Conservation (phyloP, 306 rosid genomes). For the Carpinus fangiana region DNA sequence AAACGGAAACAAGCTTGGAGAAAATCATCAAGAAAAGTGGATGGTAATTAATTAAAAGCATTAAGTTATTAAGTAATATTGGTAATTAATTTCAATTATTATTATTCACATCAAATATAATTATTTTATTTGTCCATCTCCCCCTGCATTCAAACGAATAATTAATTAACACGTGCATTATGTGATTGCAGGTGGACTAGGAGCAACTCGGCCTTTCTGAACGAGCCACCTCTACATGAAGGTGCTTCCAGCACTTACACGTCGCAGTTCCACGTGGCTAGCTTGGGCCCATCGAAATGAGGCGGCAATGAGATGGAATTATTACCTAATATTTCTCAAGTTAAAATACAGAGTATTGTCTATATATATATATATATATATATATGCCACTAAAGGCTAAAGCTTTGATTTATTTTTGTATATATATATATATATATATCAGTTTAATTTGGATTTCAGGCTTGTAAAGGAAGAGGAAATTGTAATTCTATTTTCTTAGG, state of each 20-base stretch:
- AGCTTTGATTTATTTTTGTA: background rate
- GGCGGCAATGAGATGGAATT: conserved; percentile 30
- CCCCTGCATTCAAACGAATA: too few relatives aligned
- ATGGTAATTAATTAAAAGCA: conserved; percentile 42
- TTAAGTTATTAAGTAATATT: background rate
- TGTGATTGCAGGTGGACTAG: conserved; percentile 70
- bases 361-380: too few relatives aligned
- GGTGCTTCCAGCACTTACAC: conserved; percentile 46
- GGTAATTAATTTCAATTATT: too few relatives aligned
- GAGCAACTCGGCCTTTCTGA: conserved; percentile 90
- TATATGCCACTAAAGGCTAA: too few relatives aligned
- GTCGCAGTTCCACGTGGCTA: conserved; percentile 62
- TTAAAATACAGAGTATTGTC: background rate
- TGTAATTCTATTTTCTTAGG: too few relatives aligned
- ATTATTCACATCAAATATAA: too few relatives aligned
- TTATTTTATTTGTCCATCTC: too few relatives aligned
- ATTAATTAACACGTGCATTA: too few relatives aligned
- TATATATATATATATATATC: background rate
- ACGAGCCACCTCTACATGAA: conserved; percentile 67
- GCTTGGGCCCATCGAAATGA: conserved; percentile 30
- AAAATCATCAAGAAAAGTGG: conserved; percentile 45
- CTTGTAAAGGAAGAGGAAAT: too few relatives aligned
- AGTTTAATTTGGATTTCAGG: too few relatives aligned
- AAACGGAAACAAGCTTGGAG: conserved; percentile 39
- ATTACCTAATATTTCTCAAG: conserved; percentile 17